phyloP scores from a whole-genome alignment of 179 eudicot species.

The Beta macrorhiza region DNA sequence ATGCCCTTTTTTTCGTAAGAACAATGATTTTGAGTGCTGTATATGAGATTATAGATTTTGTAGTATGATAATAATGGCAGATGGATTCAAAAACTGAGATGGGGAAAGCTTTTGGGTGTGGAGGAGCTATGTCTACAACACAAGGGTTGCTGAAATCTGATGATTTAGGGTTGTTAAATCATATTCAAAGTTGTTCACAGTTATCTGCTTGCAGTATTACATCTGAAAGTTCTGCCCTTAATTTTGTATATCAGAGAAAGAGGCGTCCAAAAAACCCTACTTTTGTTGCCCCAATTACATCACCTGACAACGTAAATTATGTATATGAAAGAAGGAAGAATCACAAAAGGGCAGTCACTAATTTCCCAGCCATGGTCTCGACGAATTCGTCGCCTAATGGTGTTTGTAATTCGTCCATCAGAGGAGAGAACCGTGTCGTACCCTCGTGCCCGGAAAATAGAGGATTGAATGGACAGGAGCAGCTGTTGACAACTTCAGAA shows the following conservation, averaged over 20 bases:
- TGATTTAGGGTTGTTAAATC: slow-evolving; percentile 30
- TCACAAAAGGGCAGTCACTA: slow-evolving; percentile 32
- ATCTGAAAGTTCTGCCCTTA: slow-evolving; percentile 46
- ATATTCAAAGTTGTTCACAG: slow-evolving; percentile 43
- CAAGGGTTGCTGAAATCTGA: neutral
- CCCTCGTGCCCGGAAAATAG: slow-evolving; percentile 30
- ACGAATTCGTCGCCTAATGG: slow-evolving; percentile 28
- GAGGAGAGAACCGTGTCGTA: slow-evolving; percentile 42
- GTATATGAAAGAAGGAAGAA: slow-evolving; percentile 68
- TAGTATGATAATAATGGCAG: slow-evolving; percentile 37
- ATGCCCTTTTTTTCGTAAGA: neutral
- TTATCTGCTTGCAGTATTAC: slow-evolving; percentile 44
- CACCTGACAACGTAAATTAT: slow-evolving; percentile 29
- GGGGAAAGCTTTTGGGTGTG: slow-evolving; percentile 1
- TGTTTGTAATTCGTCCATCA: slow-evolving; percentile 37
- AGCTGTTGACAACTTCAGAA: slow-evolving; percentile 33
- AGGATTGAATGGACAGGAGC: slow-evolving; percentile 36
- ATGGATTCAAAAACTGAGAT: slow-evolving; percentile 36
- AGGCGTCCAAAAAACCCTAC: slow-evolving; percentile 39
- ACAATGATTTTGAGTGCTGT: neutral
- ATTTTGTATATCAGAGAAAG: slow-evolving; percentile 57
- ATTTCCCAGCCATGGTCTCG: slow-evolving; percentile 28
- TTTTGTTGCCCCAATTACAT: slow-evolving; percentile 31
- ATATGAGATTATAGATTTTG: neutral
- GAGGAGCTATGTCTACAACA: too few relatives aligned